Base-by-base conservation (phyloP, 768 basidiomycete species). In the Cubamyces lactineus region DNA sequence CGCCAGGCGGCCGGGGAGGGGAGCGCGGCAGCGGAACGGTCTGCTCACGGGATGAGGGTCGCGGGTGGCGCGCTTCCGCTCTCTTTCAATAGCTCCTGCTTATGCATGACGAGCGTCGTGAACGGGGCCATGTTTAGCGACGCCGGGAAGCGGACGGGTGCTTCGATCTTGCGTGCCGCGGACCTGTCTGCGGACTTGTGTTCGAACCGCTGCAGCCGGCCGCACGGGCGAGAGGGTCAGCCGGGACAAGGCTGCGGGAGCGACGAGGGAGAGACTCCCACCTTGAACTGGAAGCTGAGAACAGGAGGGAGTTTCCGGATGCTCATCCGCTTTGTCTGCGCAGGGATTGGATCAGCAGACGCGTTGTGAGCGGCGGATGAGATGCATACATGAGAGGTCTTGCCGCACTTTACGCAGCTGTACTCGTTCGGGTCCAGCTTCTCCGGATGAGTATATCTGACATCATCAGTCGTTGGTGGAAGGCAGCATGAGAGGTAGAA, bases 241-340 rank as follows among this genome's bases (percentile, higher is more conserved):
- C 45, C 15, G 51, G 38, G 41, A 41, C 34, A 16, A n/a, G 16
- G 16, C 40, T 19, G n/a, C 23, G 26, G 21, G 49, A 26, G 41
- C 47, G 42, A 53, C 39, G 6, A 43, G 61, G 21, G 38, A 52
- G 42, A 56, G 9, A 30, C 60, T 56, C 67, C 53, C 61, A 92
- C 96, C 83, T 98, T 98, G 79, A 98, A 89, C 72, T 98, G 96
- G 68, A 98, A 92, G 66, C 91, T 92, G 49, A 98, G 77, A 0
- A 96, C 94, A 0, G 92, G 89, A 0, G 96, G 95, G 8, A 98
- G 79, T 66, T 87, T 89, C 52, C 84, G 85, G 67, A 98, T 87
- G 67, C 89, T 92, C 52, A 98, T 78, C 7, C 92, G 86, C 71
- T 96, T 94, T 0, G 90, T 91, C 67, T 89, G 54, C 28, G 41